Percentiles rank a stretch among this genome's conserved stretches.
Conservation (phyloP, 208 protist species). For the Crithidia brevicula region DNA sequence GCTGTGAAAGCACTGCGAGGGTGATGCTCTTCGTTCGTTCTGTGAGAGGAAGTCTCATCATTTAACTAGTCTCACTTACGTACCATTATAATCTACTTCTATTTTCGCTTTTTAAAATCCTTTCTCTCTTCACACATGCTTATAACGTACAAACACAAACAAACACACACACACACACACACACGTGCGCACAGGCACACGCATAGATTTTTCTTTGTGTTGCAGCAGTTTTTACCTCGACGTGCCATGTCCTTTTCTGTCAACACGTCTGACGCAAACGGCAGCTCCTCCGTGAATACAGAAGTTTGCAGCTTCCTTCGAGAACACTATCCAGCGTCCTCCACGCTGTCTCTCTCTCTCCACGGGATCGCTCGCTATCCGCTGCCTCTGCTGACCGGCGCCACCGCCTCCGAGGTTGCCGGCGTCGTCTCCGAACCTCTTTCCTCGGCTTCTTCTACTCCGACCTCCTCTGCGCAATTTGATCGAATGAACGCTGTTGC, state of each 20-base stretch:
- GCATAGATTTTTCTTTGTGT: no score
- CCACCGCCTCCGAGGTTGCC: constrained; percentile 19
- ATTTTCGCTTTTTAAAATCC: no score
- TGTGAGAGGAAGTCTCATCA: no score
- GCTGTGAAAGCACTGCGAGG: no score
- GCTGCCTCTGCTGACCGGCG: constrained; percentile 19
- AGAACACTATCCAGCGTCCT: background rate
- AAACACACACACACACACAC: no score
- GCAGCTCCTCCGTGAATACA: background rate
- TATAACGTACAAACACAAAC: no score
- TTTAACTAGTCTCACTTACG: no score
- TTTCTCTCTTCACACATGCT: no score
- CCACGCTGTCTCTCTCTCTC: background rate
- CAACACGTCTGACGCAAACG: no score
- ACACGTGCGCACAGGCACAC: no score
- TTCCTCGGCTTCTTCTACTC: background rate
- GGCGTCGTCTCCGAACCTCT: background rate
- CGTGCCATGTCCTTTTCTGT: background rate
- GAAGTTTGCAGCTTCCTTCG: constrained; percentile 7
- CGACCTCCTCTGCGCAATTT: background rate
- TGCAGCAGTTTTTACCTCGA: background rate
- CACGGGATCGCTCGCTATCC: constrained; percentile 20
- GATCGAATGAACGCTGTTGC: background rate
- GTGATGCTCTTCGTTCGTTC: no score
- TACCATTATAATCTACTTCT: no score